Conservation (phyloP, 495 filamentous ascomycete species). For the Glutinoglossum americanum region DNA sequence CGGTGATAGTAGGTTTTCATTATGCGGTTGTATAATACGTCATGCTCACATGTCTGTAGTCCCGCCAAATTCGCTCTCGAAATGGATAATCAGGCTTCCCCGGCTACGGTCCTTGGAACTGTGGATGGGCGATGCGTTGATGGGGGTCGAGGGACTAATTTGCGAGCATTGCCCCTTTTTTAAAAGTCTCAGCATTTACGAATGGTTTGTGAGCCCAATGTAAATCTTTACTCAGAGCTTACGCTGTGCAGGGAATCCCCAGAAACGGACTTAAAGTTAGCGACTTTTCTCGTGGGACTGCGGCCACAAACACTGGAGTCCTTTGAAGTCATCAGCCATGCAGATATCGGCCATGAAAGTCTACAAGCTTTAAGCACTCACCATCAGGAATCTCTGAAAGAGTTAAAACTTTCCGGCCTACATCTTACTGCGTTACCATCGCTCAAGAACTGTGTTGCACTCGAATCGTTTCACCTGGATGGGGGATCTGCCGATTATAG, state of each 20-base stretch:
- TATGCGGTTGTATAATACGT: background rate
- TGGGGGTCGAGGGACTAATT: constrained; percentile 29
- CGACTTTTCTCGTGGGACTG: constrained; percentile 34
- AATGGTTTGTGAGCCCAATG: constrained; percentile 18
- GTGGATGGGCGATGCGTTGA: constrained; percentile 34
- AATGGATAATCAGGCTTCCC: constrained; percentile 25
- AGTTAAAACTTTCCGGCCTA: constrained; percentile 31
- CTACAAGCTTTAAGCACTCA: constrained; percentile 31
- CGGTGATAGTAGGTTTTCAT: constrained; percentile 21
- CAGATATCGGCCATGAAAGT: constrained; percentile 28
- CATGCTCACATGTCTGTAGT: constrained; percentile 12
- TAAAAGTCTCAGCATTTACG: constrained; percentile 33
- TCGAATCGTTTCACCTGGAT: constrained; percentile 31
- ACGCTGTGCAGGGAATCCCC: constrained; percentile 11
- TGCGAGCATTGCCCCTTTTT: constrained; percentile 36
- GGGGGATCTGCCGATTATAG: constrained; percentile 14
- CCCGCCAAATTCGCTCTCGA: constrained; percentile 17
- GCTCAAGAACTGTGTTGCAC: constrained; percentile 27
- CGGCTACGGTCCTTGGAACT: constrained; percentile 29
- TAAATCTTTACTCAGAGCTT: background rate
- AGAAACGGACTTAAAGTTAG: constrained; percentile 30
- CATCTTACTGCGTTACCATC: constrained; percentile 24
- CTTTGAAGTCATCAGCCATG: constrained; percentile 33
- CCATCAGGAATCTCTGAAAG: constrained; percentile 34
- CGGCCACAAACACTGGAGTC: constrained; percentile 33